Percentiles rank a stretch among this genome's conserved stretches.
These are phyloP conservation scores for Microbotryomycetes sp. DNA, from an alignment of 1,284 basidiomycete species.

Conservation along the genomic window DNA sequence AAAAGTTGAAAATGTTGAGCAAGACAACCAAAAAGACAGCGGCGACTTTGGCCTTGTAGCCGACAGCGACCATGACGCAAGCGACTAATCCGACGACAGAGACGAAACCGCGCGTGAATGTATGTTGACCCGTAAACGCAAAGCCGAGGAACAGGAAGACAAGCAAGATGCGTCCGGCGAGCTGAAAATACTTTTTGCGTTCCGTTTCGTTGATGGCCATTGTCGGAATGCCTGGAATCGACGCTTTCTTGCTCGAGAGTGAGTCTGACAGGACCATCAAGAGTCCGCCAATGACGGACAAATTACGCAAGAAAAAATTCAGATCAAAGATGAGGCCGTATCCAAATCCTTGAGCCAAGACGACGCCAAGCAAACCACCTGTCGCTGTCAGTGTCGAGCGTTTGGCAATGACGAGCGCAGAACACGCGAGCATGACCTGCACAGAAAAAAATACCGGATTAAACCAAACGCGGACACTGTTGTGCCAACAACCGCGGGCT, in stretches of 20 bases:
- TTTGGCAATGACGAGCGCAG: constrained; percentile 80
- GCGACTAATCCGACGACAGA: constrained; percentile 49
- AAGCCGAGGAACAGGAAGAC: constrained; percentile 99
- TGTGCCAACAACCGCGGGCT: constrained; percentile 46
- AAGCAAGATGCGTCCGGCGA: constrained; percentile 90
- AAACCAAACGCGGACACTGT: neutral
- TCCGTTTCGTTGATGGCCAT: constrained; percentile 76
- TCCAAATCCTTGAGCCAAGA: constrained; percentile 85
- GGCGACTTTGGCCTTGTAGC: constrained; percentile 99
- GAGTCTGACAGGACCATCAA: constrained; percentile 98
- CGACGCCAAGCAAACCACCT: constrained; percentile 79
- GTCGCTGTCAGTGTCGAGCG: constrained; percentile 82
- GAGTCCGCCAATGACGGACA: constrained; percentile 83
- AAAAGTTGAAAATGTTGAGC: constrained; percentile 89
- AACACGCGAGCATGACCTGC: constrained; percentile 82
- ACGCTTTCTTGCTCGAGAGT: constrained; percentile 69
- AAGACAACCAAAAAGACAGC: constrained; percentile 93
- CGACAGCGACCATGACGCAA: constrained; percentile 93
- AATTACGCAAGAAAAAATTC: constrained; percentile 97
- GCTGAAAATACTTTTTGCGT: constrained; percentile 97
- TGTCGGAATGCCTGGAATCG: constrained; percentile 80
- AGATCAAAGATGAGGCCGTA: constrained; percentile 95
- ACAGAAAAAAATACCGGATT: no score
- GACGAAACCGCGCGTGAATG: constrained; percentile 46
- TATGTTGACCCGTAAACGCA: constrained; percentile 59